These are phyloP conservation scores for Vaccinium vitisidaea DNA, from an alignment of 148 eudicot genomes.

Conservation along the genomic window DNA sequence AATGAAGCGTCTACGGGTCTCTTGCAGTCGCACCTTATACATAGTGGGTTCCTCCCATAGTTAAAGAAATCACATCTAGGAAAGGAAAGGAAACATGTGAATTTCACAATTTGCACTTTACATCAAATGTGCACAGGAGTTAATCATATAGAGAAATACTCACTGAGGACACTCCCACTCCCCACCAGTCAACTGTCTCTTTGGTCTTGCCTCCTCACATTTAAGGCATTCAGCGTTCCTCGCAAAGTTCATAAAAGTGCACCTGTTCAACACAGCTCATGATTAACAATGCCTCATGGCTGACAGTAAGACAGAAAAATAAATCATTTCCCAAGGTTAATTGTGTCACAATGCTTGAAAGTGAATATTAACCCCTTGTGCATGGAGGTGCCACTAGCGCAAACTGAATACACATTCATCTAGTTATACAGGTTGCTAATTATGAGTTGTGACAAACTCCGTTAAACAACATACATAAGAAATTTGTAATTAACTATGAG, in stretches of 20 bases:
- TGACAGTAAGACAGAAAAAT: not conserved
- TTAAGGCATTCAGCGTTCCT: conserved; percentile 68
- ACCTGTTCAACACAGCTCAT: conserved; percentile 50
- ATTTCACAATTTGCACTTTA: not conserved
- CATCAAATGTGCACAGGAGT: not conserved
- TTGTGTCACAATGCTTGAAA: not conserved
- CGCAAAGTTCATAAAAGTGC: conserved; percentile 86
- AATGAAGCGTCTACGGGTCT: conserved; percentile 38
- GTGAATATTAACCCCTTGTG: not conserved
- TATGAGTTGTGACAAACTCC: not conserved
- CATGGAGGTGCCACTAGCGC: not conserved
- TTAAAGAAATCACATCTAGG: conserved; percentile 78
- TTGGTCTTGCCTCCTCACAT: conserved; percentile 76
- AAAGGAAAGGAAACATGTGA: conserved; percentile 12
- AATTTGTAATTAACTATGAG: not conserved
- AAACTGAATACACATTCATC: not conserved
- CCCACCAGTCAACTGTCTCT: conserved; percentile 57
- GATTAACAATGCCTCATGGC: conserved; percentile 13
- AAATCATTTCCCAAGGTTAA: not conserved
- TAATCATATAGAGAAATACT: conserved; percentile 31
- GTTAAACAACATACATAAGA: not conserved
- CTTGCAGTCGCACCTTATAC: conserved; percentile 83
- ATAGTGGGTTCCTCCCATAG: conserved; percentile 57
- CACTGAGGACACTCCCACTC: conserved; percentile 99
- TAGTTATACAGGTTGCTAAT: not conserved